phyloP scores from a whole-genome alignment of 2,329 filamentous ascomycete genomes.

The Diaporthe citrichinensis region DNA sequence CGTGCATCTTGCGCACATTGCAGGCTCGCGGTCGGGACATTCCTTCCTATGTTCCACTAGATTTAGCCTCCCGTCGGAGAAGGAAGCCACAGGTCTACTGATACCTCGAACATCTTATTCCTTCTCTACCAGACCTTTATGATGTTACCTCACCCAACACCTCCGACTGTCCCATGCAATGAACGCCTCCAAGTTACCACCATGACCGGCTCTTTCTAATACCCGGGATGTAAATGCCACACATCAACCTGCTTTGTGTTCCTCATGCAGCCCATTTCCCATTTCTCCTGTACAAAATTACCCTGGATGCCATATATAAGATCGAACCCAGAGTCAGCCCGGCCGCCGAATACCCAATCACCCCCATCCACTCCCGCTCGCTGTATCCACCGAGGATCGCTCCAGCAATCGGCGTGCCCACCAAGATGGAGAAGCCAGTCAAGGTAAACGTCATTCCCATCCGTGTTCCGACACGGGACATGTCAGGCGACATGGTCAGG shows the following conservation, averaged over 20 bases:
- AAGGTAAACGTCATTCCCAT: conserved; percentile 58
- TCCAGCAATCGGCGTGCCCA: conserved; percentile 65
- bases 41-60: neutral
- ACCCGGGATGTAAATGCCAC: conserved; percentile 8
- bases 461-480: conserved; percentile 54
- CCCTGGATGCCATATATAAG: conserved; percentile 44
- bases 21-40: neutral
- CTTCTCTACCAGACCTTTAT: neutral
- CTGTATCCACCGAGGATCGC: conserved; percentile 55
- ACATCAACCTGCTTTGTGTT: neutral
- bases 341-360: conserved; percentile 51
- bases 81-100: neutral
- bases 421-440: conserved; percentile 63
- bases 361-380: conserved; percentile 50
- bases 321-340: conserved; percentile 48
- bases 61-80: neutral
- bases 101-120: too few relatives aligned
- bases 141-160: neutral
- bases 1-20: neutral
- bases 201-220: neutral
- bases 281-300: conserved; percentile 46
- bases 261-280: conserved; percentile 38
- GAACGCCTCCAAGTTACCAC: neutral
- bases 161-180: neutral
- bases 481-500: conserved; percentile 53